Base-by-base conservation (phyloP, 2,329 filamentous ascomycete species). In the Curvularia hawaiiensis region DNA sequence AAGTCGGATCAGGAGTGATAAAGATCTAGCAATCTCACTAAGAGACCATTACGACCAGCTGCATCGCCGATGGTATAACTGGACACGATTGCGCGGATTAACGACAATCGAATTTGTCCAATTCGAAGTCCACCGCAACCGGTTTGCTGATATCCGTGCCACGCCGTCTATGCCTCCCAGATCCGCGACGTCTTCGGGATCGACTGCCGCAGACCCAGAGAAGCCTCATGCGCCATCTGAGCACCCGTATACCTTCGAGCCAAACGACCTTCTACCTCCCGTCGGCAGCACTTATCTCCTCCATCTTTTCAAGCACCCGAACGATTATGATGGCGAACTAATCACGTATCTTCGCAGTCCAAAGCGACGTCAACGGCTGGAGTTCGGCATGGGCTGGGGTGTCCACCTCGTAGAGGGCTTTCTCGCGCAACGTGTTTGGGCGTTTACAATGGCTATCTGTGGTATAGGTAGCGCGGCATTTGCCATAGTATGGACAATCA, bases 391-490 rank as follows among this genome's bases (percentile, higher is more conserved):
- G 52, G 76, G 75, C 0, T 78, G 75, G 75, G 76, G 76, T 8
- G 71, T 78, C 46, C 68, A 75, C 45, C 65, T 78, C 1, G 75
- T 77, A 1, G 76, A 78, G 56, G 75, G 75, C 1, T 78, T 78
- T 38, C 63, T 73, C n/a, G 65, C 72, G 4, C 65, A 71, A 38
- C 68, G 67, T 30, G 74, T 78, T 1, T 78, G 75, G 76, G 52
- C 47, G 16, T 53, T 59, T 18, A 50, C 73, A 1, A 67, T 74
- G 56, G 45, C 57, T 0, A 53, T 71, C 11, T 75, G 75, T 54
- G 66, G 66, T 2, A 28, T 76, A 20, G 73, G 67, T 6, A 77
- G 75, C 58, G 49, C 61, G 1, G 66, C 75, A 2, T 78, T 78
- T 61, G 75, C 68, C 1, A 58, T 73, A 4, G 54, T 71, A 26